These are phyloP conservation scores for Colletotrichum godetiae DNA, from an alignment of 2,329 filamentous ascomycete species.

Conservation along the genomic window DNA sequence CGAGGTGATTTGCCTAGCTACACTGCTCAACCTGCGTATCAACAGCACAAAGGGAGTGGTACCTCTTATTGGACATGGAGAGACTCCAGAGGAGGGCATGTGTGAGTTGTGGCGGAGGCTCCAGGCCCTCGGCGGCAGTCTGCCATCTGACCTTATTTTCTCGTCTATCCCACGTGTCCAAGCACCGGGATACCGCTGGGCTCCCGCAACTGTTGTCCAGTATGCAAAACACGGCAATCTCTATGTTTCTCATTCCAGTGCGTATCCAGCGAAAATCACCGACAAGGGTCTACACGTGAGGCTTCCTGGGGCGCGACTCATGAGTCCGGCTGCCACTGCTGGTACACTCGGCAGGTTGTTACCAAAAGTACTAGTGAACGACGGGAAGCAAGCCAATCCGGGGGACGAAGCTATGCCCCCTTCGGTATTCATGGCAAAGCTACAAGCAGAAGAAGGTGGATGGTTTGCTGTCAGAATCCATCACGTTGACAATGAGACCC, in stretches of 20 bases:
- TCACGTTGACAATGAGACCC: neutral
- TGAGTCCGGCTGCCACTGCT: neutral
- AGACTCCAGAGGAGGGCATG: constrained; percentile 10
- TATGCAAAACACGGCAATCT: constrained; percentile 5
- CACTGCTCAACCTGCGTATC: constrained; percentile 8
- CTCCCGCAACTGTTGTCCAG: constrained; percentile 15
- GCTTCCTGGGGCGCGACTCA: neutral
- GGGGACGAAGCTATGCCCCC: neutral
- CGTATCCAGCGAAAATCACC: neutral
- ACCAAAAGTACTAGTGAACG: neutral
- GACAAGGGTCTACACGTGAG: neutral
- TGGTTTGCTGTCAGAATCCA: constrained; percentile 5
- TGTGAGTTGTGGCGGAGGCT: constrained; percentile 23
- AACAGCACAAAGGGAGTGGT: neutral
- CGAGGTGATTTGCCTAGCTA: neutral
- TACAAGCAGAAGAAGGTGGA: neutral
- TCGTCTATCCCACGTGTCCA: constrained; percentile 17
- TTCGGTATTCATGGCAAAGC: neutral
- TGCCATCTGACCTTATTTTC: constrained; percentile 18
- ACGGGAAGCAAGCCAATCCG: neutral
- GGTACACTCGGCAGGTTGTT: neutral
- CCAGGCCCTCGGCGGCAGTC: neutral
- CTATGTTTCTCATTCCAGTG: neutral
- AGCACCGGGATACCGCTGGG: constrained; percentile 2
- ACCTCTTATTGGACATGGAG: constrained; percentile 8